Conservation (phyloP, 179 eudicot genomes). For the Corrigiola litoralis region DNA sequence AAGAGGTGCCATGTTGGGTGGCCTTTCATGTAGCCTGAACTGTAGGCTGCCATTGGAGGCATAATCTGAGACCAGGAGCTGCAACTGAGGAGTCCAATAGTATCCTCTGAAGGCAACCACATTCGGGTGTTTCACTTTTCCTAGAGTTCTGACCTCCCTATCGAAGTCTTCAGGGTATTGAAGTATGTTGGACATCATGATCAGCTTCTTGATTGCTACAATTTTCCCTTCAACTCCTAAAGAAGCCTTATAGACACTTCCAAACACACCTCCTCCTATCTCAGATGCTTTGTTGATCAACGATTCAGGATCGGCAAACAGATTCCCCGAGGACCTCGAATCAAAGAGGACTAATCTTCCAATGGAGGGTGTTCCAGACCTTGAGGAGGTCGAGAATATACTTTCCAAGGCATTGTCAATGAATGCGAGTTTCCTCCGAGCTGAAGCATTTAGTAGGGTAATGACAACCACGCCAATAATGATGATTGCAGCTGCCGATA, state of each 20-base stretch:
- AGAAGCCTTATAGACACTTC: conserved; percentile 71
- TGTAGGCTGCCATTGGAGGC: conserved; percentile 67
- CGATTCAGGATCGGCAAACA: conserved; percentile 47
- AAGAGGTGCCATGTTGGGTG: conserved; percentile 45
- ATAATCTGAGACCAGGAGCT: conserved; percentile 76
- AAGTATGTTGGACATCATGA: conserved; percentile 43
- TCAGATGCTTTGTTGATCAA: conserved; percentile 63
- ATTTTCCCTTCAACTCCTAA: conserved; percentile 47
- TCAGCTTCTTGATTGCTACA: conserved; percentile 71
- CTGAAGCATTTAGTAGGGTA: conserved; percentile 66
- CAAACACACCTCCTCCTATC: conserved; percentile 75
- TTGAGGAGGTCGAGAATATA: conserved; percentile 67
- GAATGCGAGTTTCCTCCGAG: conserved; percentile 53
- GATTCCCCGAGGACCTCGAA: conserved; percentile 45
- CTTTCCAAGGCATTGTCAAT: conserved; percentile 78
- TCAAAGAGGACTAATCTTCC: conserved; percentile 81
- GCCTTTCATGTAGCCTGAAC: conserved; percentile 54
- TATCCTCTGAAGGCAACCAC: conserved; percentile 67
- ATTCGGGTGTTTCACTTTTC: conserved; percentile 75
- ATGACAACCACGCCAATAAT: conserved; percentile 62
- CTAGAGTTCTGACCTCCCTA: conserved; percentile 65
- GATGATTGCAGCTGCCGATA: conserved; percentile 67
- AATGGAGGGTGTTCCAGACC: conserved; percentile 53
- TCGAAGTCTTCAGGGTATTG: conserved; percentile 78
- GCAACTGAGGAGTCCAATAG: conserved; percentile 88